These are phyloP conservation scores for Pichia scutulata DNA, from an alignment of 805 yeast species.

Conservation along the genomic window DNA sequence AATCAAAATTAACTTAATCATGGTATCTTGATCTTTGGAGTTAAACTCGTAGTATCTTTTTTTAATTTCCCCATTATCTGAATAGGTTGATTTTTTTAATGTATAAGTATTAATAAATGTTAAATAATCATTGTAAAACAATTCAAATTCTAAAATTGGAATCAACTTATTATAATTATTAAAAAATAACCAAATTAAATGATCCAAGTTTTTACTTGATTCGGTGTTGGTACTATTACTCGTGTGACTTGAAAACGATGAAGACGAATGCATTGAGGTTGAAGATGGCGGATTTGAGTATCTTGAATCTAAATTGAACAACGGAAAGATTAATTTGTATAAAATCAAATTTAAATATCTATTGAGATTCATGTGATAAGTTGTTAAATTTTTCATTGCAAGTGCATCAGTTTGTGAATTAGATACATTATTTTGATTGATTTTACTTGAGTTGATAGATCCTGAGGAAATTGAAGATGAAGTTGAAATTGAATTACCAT, in stretches of 20 bases:
- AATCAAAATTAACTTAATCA: conserved; percentile 45
- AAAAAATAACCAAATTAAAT: conserved; percentile 41
- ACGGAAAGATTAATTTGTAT: conserved; percentile 29
- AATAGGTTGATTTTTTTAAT: conserved; percentile 24
- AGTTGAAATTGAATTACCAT: neutral
- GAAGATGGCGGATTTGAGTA: neutral
- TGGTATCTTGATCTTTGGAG: conserved; percentile 29
- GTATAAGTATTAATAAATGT: conserved; percentile 37
- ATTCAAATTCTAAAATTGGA: conserved; percentile 47
- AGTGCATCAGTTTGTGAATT: neutral
- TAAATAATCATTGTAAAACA: conserved; percentile 45
- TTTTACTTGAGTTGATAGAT: neutral
- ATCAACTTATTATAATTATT: conserved; percentile 45
- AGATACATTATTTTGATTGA: neutral
- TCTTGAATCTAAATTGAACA: conserved; percentile 14
- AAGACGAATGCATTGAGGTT: conserved; percentile 3
- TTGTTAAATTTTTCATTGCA: conserved; percentile 15
- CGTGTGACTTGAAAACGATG: neutral
- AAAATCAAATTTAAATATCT: conserved; percentile 28
- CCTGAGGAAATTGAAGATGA: conserved; percentile 2
- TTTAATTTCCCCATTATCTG: conserved; percentile 37
- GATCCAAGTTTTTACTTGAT: conserved; percentile 33
- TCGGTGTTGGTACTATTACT: neutral
- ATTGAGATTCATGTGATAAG: conserved; percentile 31
- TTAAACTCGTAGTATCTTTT: conserved; percentile 28